Evolutionary conservation across 305 asterid genomes (phyloP), one percentile per base, ranked within the genome.

Genomic region (Fraxinus ornus): DNA sequence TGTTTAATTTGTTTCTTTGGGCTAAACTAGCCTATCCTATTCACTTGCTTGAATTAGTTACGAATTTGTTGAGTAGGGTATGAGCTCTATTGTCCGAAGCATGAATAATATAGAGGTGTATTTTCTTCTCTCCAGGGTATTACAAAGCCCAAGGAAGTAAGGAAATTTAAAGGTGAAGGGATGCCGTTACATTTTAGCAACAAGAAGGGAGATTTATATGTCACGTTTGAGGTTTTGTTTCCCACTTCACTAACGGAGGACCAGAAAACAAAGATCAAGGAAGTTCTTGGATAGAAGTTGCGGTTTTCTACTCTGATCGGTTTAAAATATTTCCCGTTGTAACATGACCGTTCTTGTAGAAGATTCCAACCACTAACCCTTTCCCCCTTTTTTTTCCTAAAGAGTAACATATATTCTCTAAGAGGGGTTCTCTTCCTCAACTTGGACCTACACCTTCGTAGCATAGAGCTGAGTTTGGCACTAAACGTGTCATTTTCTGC

Each of bases 91-190:
- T 35, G 37, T 35, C 33, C 36, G 72, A 32, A n/a, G 17, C 36
- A 52, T 19, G 76, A 32, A 4, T 36, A 2, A 76, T 4, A 26
- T 57, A 13, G 37, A 79, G 17, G 47, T 5, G n/a, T 62, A 28
- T 39, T 76, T 28, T 24, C 7, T 30, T 44, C 41, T 80, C 39
- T 62, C 35, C 90, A 95, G 99, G 97, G 90, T 79, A 88, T 95
- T 81, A 95, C 97, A 13, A 93, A 90, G 80, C 98, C 99, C 0
- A 94, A 95, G 89, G 94, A 95, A 87, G 94, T 94, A 81, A 93
- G 88, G 91, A 94, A 92, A 88, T 91, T 89, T 79, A 93, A 92
- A 87, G 95, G 97, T 24, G 94, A 95, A 91, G 99, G 99, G 35
- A 95, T 95, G 98, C 98, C 97, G 6, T 80, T 92, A 26, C 97